phyloP scores from a whole-genome alignment of 176 grass and related monocot genomes.

The Lolium perenne region DNA sequence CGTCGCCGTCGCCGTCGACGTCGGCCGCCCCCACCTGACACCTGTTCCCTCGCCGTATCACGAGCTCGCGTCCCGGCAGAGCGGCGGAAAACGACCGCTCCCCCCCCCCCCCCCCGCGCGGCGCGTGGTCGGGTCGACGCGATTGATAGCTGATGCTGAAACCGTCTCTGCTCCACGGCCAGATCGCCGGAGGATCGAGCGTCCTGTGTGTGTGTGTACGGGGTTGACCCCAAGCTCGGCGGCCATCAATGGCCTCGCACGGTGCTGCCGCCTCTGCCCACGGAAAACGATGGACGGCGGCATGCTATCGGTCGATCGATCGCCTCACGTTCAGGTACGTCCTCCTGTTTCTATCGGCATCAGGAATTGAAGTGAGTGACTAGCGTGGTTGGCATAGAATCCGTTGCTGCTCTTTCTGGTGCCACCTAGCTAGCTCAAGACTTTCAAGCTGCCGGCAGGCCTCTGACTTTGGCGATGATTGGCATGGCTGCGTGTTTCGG shows the following conservation, averaged over 20 bases:
- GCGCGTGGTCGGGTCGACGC: conserved; percentile 6
- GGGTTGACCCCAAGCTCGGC: conserved; percentile 8
- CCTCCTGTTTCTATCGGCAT: background rate
- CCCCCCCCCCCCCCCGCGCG: background rate
- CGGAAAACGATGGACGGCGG: conserved; percentile 28
- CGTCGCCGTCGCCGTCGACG: background rate
- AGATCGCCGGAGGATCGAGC: background rate
- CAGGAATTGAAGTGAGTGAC: background rate
- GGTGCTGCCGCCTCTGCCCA: background rate
- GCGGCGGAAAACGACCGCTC: background rate
- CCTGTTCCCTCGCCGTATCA: background rate
- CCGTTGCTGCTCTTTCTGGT: background rate
- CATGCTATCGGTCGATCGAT: background rate
- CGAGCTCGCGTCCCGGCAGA: background rate
- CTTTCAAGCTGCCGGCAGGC: background rate
- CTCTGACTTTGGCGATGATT: conserved; percentile 33
- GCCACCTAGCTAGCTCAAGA: conserved; percentile 32
- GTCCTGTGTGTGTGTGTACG: conserved; percentile 38
- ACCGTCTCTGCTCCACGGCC: background rate
- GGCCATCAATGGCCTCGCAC: conserved; percentile 49
- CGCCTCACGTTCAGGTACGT: background rate
- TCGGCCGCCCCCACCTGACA: background rate
- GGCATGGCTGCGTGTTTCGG: background rate
- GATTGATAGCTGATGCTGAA: background rate
- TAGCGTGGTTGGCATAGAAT: background rate